Evolutionary conservation across 768 basidiomycete genomes (phyloP).

Genomic region (Serendipita sp.): DNA sequence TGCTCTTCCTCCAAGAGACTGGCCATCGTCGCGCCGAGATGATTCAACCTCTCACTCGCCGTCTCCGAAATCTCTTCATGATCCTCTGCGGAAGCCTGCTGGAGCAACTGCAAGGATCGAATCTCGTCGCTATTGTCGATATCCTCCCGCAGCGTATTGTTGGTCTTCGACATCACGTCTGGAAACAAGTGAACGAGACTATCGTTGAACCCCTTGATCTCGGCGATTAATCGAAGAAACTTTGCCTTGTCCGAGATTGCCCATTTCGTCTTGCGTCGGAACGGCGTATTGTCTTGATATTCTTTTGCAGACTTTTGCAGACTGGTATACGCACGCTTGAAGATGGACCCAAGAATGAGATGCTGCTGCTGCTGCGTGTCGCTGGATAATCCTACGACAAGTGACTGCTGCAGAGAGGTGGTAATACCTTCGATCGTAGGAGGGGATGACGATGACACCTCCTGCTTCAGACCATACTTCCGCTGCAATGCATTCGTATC

Average conservation of each 20-base stretch:
- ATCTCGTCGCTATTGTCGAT: constrained; percentile 1
- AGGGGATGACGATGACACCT: neutral
- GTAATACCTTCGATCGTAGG: neutral
- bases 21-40: neutral
- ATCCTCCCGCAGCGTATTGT: neutral
- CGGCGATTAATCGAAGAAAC: neutral
- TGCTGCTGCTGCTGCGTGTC: neutral
- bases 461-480: neutral
- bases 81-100: neutral
- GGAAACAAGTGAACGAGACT: constrained; percentile 2
- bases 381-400: no score
- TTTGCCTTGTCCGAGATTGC: neutral
- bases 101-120: neutral
- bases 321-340: neutral
- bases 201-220: constrained; percentile 4
- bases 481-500: neutral
- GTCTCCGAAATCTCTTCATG: neutral
- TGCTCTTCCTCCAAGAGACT: neutral
- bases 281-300: neutral
- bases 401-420: no score
- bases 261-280: neutral
- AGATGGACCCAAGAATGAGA: neutral
- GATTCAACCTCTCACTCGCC: neutral
- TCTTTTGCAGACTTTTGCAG: neutral
- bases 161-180: neutral